Evolutionary conservation across 106 monocot species (phyloP).

Genomic region (Acanthochlamys bracteata): DNA sequence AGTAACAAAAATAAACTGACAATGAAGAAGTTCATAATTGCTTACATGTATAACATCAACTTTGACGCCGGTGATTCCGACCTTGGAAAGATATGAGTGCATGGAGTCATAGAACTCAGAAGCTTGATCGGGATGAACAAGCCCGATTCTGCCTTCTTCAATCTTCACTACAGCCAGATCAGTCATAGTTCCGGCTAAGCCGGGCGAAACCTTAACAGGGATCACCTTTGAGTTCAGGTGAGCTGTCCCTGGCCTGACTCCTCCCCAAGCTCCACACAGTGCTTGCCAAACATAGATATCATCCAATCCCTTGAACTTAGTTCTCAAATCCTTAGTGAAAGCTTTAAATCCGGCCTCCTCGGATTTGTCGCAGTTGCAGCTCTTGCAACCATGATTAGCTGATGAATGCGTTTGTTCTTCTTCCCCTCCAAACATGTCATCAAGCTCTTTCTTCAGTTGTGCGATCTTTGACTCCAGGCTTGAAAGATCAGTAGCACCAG

Average conservation of each 20-base stretch:
- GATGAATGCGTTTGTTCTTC: neutral
- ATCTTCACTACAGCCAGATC: slow-evolving; percentile 46
- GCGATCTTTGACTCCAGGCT: slow-evolving; percentile 15
- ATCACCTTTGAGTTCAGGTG: slow-evolving; percentile 24
- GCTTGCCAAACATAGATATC: slow-evolving; percentile 59
- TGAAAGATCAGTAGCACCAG: slow-evolving; percentile 2
- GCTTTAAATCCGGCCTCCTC: slow-evolving; percentile 21
- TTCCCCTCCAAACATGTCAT: slow-evolving; percentile 10
- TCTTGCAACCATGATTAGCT: neutral
- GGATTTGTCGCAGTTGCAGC: neutral
- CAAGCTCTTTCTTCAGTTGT: slow-evolving; percentile 14
- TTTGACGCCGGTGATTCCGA: slow-evolving; percentile 43
- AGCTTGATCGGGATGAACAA: slow-evolving; percentile 38
- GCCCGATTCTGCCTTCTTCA: slow-evolving; percentile 38
- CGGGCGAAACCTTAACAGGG: slow-evolving; percentile 20
- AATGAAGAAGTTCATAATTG: too few species aligned
- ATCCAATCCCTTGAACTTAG: slow-evolving; percentile 27
- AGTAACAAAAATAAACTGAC: neutral
- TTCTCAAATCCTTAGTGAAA: slow-evolving; percentile 36
- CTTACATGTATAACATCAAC: slow-evolving; percentile 58
- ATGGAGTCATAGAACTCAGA: slow-evolving; percentile 33
- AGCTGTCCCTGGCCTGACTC: slow-evolving; percentile 29
- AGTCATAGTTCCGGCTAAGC: slow-evolving; percentile 36
- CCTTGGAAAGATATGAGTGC: slow-evolving; percentile 38
- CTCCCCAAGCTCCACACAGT: slow-evolving; percentile 53